Evolutionary conservation across 352 stramenopile species (phyloP), one percentile per base, ranked within the genome.

Genomic region (Peronospora belbahrii): DNA sequence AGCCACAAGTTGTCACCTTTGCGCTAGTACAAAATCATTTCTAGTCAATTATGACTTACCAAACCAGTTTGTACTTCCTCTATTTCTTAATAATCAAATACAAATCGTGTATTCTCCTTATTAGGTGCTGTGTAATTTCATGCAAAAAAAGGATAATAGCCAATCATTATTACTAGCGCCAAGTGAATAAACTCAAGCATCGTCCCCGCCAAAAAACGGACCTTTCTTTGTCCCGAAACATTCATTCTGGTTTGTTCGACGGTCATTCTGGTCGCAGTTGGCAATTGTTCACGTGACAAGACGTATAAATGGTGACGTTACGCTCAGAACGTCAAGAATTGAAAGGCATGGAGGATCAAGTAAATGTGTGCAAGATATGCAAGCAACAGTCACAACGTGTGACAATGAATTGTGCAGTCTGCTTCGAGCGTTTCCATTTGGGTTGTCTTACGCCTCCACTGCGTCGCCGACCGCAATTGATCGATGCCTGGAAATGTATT

Each of bases 371-470:
- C 14, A 47, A 33, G 0, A 67, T 71, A 8, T 89, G 78, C 42
- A 19, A 28, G 5, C 34, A 59, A n/a, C 42, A 50, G 24, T 67
- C 62, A 48, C 41, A 66, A 25, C 68, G 69, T 30, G 69, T 83
- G 44, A 58, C 62, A 10, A 48, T 89, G 14, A 42, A 24, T 13
- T 89, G 78, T 43, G 48, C 52, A 1, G 18, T 11, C 11, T 89
- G 78, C 43, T 20, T 46, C 2, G 49, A 55, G 19, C 27, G 49
- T 9, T 85, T 71, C 52, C 78, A 89, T 27, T 45, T 90, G 51
- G 27, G 55, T 9, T 90, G 78, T 50, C 58, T 73, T n/a, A 41
- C 42, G 18, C 78, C 78, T 37, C 62, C 67, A 28, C 52, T 84
- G 30, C 65, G 63, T 34, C 72, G 73, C 0, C 68, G 70, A 0